Conservation (phyloP, 495 filamentous ascomycete species). For the Tuber magnatum region DNA sequence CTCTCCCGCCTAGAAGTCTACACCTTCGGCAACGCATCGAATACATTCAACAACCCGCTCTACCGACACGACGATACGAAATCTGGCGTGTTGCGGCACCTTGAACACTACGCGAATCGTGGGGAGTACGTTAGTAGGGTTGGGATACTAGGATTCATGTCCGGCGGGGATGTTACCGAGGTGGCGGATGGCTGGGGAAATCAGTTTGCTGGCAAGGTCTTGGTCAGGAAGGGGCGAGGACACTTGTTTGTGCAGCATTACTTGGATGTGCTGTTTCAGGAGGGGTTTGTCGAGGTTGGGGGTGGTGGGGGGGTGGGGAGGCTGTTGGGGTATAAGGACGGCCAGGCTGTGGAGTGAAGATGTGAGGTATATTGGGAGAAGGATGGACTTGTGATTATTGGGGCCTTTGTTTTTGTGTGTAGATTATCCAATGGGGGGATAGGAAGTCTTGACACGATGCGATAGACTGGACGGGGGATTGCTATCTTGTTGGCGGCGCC, state of each 20-base stretch:
- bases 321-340: background rate
- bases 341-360: background rate
- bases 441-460: background rate
- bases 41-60: background rate
- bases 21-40: conserved; percentile 3
- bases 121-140: background rate
- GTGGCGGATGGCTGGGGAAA: background rate
- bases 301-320: background rate
- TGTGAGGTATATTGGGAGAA: background rate
- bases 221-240: background rate
- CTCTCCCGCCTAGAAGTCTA: conserved; percentile 2
- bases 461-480: background rate
- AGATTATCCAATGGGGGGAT: background rate
- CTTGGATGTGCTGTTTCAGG: conserved; percentile 3
- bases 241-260: conserved; percentile 7
- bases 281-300: background rate
- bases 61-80: background rate
- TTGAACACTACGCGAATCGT: conserved; percentile 5
- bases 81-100: background rate
- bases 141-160: background rate
- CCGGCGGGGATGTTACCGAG: background rate
- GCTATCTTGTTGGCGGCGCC: background rate
- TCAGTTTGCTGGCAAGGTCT: background rate
- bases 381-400: background rate
- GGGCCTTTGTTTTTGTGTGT: background rate